A percentile compares a stretch with the other conserved stretches of the same genome.
Evolutionary conservation across 1,139 yeast species (phyloP).

Genomic region (Nadsonia commutata): DNA sequence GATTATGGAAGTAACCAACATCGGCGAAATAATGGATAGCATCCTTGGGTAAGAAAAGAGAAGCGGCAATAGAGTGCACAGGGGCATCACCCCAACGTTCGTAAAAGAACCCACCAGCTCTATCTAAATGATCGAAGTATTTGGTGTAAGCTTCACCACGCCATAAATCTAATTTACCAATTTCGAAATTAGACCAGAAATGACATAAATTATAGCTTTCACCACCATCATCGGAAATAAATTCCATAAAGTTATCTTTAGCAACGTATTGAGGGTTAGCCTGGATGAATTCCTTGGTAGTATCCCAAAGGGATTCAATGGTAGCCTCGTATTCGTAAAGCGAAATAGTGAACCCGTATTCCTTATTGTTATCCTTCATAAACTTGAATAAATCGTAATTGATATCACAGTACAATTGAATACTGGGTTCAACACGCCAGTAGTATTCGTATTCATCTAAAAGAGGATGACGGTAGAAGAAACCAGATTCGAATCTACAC

Average conservation of each 20-base stretch:
- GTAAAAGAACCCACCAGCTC: conserved; percentile 76
- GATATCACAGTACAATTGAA: conserved; percentile 62
- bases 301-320: conserved; percentile 69
- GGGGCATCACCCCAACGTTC: conserved; percentile 96
- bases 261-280: conserved; percentile 52
- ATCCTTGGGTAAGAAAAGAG: conserved; percentile 51
- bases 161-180: conserved; percentile 63
- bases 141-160: conserved; percentile 52
- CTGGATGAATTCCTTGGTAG: conserved; percentile 50
- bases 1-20: conserved; percentile 70
- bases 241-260: conserved; percentile 54
- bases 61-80: conserved; percentile 76
- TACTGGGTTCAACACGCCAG: conserved; percentile 93
- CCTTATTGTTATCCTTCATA: conserved; percentile 61
- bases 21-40: conserved; percentile 69
- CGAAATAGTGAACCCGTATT: conserved; percentile 68
- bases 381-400: conserved; percentile 70
- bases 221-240: conserved; percentile 49
- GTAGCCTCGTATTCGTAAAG: conserved; percentile 68
- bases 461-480: conserved; percentile 66
- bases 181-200: conserved; percentile 81
- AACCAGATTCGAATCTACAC: conserved; percentile 89
- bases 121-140: conserved; percentile 58
- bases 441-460: conserved; percentile 66
- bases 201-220: conserved; percentile 60